phyloP scores from a whole-genome alignment of 163 green algal species.

The Chlorella variabilis region DNA sequence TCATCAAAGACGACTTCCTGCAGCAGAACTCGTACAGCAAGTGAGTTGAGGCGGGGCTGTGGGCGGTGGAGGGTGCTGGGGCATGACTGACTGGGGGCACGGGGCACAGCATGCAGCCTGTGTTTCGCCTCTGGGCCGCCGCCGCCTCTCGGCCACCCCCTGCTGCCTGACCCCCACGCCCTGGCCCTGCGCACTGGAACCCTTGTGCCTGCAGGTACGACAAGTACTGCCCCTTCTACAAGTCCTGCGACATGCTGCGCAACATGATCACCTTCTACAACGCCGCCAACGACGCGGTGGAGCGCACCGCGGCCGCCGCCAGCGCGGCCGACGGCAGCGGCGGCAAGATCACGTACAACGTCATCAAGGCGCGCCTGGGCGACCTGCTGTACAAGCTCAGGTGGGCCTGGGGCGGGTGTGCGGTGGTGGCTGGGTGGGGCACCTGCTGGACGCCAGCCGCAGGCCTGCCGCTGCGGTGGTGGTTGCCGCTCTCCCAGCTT shows the following conservation, averaged over 20 bases:
- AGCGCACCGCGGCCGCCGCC: slow-evolving; percentile 50
- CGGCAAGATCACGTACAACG: slow-evolving; percentile 93
- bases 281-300: slow-evolving; percentile 61
- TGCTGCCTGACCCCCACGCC: too few relatives aligned
- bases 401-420: background rate
- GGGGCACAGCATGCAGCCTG: too few relatives aligned
- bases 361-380: slow-evolving; percentile 94
- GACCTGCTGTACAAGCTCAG: slow-evolving; percentile 94
- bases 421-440: background rate
- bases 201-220: slow-evolving; percentile 75
- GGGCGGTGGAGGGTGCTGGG: background rate
- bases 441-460: too few relatives aligned
- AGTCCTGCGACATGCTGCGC: slow-evolving; percentile 79
- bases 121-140: too few relatives aligned
- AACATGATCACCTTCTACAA: slow-evolving; percentile 82
- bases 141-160: background rate
- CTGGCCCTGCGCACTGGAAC: too few relatives aligned
- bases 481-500: background rate
- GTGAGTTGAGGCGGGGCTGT: slow-evolving; percentile 8
- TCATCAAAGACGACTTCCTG: slow-evolving; percentile 99
- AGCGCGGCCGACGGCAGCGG: slow-evolving; percentile 38
- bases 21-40: slow-evolving; percentile 99
- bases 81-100: background rate
- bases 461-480: too few relatives aligned
- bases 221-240: slow-evolving; percentile 99